Evolutionary conservation across 2,329 filamentous ascomycete genomes (phyloP).

Genomic region (Beauveria sp.): DNA sequence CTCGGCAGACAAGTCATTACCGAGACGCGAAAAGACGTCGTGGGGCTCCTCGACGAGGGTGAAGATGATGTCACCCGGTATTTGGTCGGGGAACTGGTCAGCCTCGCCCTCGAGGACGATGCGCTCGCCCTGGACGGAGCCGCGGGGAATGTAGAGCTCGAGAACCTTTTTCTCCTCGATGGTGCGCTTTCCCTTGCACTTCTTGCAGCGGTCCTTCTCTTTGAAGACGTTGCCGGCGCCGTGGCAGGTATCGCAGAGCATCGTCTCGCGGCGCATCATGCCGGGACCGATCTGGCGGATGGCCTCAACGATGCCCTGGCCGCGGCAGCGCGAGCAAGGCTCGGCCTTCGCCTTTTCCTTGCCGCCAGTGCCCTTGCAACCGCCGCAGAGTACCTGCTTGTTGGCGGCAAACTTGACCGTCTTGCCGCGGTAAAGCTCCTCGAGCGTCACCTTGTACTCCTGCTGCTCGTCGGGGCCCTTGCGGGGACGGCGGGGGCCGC

Average conservation of each 20-base stretch:
- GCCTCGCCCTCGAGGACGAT: constrained; percentile 91
- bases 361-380: constrained; percentile 82
- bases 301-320: constrained; percentile 67
- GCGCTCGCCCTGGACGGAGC: constrained; percentile 76
- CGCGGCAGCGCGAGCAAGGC: constrained; percentile 77
- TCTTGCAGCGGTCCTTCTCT: constrained; percentile 97
- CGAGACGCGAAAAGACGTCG: constrained; percentile 72
- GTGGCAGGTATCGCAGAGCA: constrained; percentile 74
- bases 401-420: constrained; percentile 94
- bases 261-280: constrained; percentile 71
- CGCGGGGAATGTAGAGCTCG: constrained; percentile 91
- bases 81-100: constrained; percentile 82
- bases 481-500: constrained; percentile 52
- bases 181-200: constrained; percentile 90
- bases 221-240: constrained; percentile 83
- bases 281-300: constrained; percentile 81
- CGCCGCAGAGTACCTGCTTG: constrained; percentile 82
- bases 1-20: constrained; percentile 75
- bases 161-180: constrained; percentile 86
- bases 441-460: constrained; percentile 81
- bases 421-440: constrained; percentile 97
- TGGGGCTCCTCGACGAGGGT: constrained; percentile 75
- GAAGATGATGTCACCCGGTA: constrained; percentile 90
- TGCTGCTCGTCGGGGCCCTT: constrained; percentile 81
- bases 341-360: constrained; percentile 86